Evolutionary conservation across 208 protist species (phyloP).

Genomic region (Trypanosoma theileri): DNA sequence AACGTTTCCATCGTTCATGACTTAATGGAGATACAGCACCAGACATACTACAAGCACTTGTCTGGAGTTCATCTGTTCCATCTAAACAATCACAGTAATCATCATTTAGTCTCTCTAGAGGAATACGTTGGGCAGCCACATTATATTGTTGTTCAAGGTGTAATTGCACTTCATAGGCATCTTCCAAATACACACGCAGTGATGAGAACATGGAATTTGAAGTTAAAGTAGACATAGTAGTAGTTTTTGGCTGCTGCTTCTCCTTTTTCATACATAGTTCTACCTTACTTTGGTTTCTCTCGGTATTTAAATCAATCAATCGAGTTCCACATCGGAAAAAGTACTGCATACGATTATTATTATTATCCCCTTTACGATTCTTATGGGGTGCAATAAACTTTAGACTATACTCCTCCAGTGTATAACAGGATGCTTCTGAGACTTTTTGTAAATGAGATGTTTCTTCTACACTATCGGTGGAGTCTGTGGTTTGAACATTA

Average conservation of each 20-base stretch:
- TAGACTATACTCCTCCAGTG: slow-evolving; percentile 64
- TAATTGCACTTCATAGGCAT: slow-evolving; percentile 37
- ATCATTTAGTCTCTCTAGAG: slow-evolving; percentile 59
- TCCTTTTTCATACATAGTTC: slow-evolving; percentile 25
- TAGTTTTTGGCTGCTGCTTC: neutral
- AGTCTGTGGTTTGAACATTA: neutral
- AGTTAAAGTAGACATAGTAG: too few species aligned
- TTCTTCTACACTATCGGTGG: neutral
- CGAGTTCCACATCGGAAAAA: slow-evolving; percentile 74
- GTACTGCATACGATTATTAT: neutral
- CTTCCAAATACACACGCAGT: slow-evolving; percentile 61
- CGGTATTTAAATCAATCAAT: slow-evolving; percentile 49
- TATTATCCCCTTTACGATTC: too few species aligned
- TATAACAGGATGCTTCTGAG: slow-evolving; percentile 47
- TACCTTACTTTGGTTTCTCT: slow-evolving; percentile 34
- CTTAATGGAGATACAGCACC: slow-evolving; percentile 41
- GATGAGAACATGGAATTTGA: slow-evolving; percentile 17
- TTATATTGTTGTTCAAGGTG: slow-evolving; percentile 44
- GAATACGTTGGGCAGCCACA: slow-evolving; percentile 54
- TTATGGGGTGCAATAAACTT: slow-evolving; percentile 31
- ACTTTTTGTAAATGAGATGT: too few species aligned
- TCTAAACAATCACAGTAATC: slow-evolving; percentile 88
- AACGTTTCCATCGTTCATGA: slow-evolving; percentile 47
- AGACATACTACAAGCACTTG: slow-evolving; percentile 76
- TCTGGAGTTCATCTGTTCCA: slow-evolving; percentile 74